Base-by-base conservation (phyloP, 768 basidiomycete genomes). In the Gautieria morchelliformis region DNA sequence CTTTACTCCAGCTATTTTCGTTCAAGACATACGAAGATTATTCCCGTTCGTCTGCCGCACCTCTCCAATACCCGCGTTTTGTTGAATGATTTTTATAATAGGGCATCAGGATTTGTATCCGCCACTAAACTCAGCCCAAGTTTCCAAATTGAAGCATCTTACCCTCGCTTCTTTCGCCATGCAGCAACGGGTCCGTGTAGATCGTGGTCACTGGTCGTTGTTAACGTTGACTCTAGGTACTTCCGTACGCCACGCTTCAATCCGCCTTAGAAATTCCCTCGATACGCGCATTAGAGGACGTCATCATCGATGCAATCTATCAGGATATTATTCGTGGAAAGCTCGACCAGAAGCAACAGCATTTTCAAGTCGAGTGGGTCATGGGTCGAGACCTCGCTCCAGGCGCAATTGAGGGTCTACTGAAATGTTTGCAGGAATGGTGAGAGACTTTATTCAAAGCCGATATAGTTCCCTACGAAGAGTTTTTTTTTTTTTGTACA, bases 241-340 rank as follows among this genome's bases (percentile, higher is more conserved):
- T 97, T 3, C 83, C 91, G 0, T 98, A 98, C 69, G 69, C 82
- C 10, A 71, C 78, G 37, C 79, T 98, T 1, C 79, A 90, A 7
- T 67, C 79, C 52, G 73, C 78, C 3, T 79, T 99, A 19, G 80
- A 90, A 50, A 78, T 95, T 69, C 76, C 83, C 3, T 84, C 81
- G 5, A 82, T 94, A 58, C 85, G 94, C 54, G 89, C 89, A 57
- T 83, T 99, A 3, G 95, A 99, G 69, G 94, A 97, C 70, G 82
- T 97, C 61, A 89, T 98, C 67, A 98, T 99, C 69, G 93, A 97
- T 65, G 89, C 89, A 11, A 93, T 97, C 69, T 98, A 97, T 71
- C 82, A 89, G 41, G 88, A 91, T 67, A 75, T 96, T 40, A 77
- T 99, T 39, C 83, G 83, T 51, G 95, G 93, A 10, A 93, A 90